Evolutionary conservation across 495 filamentous ascomycete genomes (phyloP).

Genomic region (Lasiosphaeria hispida): DNA sequence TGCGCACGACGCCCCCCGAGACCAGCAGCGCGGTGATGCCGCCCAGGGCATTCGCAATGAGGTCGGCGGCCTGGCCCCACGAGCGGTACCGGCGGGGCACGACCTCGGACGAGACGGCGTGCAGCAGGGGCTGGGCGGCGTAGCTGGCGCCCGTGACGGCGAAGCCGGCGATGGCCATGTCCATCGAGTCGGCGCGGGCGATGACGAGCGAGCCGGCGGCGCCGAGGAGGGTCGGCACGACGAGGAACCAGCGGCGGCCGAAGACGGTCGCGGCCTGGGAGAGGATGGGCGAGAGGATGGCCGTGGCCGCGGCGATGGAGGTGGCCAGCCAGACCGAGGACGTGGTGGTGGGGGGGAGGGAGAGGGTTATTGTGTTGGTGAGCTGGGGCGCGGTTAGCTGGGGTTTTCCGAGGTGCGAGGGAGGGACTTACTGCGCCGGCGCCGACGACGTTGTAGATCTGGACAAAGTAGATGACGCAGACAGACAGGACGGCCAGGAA

Average conservation of each 20-base stretch:
- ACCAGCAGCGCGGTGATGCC: conserved; percentile 22
- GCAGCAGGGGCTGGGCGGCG: conserved; percentile 31
- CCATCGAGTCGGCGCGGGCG: conserved; percentile 24
- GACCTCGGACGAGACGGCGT: conserved; percentile 34
- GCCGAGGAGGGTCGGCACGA: conserved; percentile 25
- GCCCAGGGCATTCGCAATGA: conserved; percentile 25
- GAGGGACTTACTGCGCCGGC: conserved; percentile 30
- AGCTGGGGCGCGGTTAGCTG: conserved; percentile 9
- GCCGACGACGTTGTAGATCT: conserved; percentile 32
- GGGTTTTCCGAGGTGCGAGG: neutral
- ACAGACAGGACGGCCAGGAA: conserved; percentile 33
- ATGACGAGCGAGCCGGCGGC: conserved; percentile 28
- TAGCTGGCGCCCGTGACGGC: conserved; percentile 23
- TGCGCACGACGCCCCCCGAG: conserved; percentile 26
- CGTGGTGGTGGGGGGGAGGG: conserved; percentile 20
- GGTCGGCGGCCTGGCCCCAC: conserved; percentile 31
- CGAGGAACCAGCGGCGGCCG: conserved; percentile 31
- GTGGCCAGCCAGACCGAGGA: conserved; percentile 28
- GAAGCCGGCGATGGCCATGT: conserved; percentile 32
- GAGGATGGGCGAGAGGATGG: conserved; percentile 12
- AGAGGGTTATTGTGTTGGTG: conserved; percentile 27
- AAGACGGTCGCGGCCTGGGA: conserved; percentile 34
- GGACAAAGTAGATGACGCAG: conserved; percentile 33
- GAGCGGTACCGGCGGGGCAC: conserved; percentile 31
- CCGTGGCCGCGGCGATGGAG: conserved; percentile 31